Base-by-base conservation (phyloP, 805 yeast genomes). In the Candida berthetii region DNA sequence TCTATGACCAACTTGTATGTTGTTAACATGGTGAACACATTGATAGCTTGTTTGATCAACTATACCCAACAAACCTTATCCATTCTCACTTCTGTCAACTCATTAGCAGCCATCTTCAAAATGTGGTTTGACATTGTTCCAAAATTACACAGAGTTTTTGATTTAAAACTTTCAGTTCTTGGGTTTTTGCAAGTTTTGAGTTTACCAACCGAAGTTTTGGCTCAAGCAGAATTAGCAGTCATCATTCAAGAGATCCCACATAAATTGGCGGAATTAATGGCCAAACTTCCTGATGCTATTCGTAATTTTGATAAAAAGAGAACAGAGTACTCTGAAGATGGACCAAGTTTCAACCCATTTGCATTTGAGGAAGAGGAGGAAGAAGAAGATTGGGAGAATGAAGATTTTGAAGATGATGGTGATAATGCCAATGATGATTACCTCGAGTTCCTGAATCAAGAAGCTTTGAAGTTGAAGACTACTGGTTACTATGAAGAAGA, bases 141-240 rank as follows among this genome's bases (percentile, higher is more conserved):
- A 4, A 63, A 66, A 22, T 71, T 83, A 50, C 71, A 72, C 18
- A 68, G 95, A 45, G 95, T 87, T 2, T 85, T 74, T 53, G 98
- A 91, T 61, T 69, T 87, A 58, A 90, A 89, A 61, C 62, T 91
- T 35, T 78, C 86, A 1, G 66, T 78, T 3, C 61, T 91, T 48
- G 95, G 93, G 0, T 56, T 84, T 18, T 60, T 90, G 43, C 68
- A 78, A 10, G 44, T 86, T 13, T 47, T 57, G 8, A 49, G 54
- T 17, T 32, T 64, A 16, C 43, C 63, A 4, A 37, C 53, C 3
- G 57, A 59, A 2, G 64, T 62, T 11, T 38, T 61, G 19, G 50
- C 54, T 1, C 48, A 59, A 10, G 53, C 68, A 28, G 64, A 69
- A 14, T 45, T 76, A 16, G 57, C 54, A 11, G 44, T 58, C 3